Evolutionary conservation across 2,329 filamentous ascomycete species (phyloP).

Genomic region (Chaetomium sp.): DNA sequence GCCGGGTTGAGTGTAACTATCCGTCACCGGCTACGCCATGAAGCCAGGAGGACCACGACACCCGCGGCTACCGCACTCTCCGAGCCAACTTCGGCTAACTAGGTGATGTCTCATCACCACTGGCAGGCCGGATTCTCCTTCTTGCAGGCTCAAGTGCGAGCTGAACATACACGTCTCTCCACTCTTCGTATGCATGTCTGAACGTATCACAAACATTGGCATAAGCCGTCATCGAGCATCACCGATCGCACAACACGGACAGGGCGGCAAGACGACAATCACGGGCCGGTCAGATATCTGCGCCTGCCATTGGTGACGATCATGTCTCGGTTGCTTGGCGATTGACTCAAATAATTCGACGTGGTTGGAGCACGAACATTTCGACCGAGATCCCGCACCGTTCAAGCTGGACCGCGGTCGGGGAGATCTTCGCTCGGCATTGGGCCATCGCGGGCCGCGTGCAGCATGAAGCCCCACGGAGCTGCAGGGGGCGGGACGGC

Average conservation of each 20-base stretch:
- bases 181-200: neutral
- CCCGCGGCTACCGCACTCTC: neutral
- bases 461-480: neutral
- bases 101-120: too few species aligned
- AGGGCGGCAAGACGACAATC: neutral
- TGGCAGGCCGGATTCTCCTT: too few species aligned
- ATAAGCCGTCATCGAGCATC: neutral
- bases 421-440: neutral
- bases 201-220: neutral
- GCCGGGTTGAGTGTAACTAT: neutral
- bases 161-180: neutral
- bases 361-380: neutral
- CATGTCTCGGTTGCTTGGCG: neutral
- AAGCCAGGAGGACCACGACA: neutral
- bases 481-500: neutral
- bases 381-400: neutral
- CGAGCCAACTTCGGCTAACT: too few species aligned
- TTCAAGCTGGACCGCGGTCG: neutral
- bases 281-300: neutral
- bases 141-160: neutral
- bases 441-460: neutral
- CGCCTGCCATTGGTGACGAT: neutral
- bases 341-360: neutral
- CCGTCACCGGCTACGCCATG: neutral
- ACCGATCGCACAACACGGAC: neutral